Base-by-base conservation (phyloP, 345 rosid genomes). In the Boechera retrofracta region DNA sequence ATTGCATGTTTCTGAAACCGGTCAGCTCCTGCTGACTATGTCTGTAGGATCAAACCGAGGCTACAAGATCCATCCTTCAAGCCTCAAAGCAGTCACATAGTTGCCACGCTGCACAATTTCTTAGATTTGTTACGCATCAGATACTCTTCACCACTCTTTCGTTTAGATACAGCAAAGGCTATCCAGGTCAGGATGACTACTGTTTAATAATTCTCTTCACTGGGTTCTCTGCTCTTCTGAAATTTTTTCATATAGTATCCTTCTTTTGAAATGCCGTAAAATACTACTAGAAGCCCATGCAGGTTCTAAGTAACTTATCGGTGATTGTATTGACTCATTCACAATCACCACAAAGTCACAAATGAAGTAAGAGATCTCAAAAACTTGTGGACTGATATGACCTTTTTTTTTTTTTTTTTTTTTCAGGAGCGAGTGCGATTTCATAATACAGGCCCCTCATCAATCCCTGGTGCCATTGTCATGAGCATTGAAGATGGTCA, bases 81-180 rank as follows among this genome's bases (percentile, higher is more conserved):
- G 83, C 95, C 97, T 80, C 84, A 88, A 64, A 88, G 81, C 71
- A 64, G 80, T 59, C 94, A 89, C 80, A 90, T 94, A 72, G 83
- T 89, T 62, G 91, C 92, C 39, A 86, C 92, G 11, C 79, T 89
- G 55, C 85, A 89, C 63, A 92, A 87, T 80, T 94, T 92, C 80
- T 70, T 73, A 67, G 84, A 87, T 74, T 70, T 89, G 58, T 84
- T 94, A 69, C 80, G 83, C 41, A 90, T 94, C 45, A 88, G 97
- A 71, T 94, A 94, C 82, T 94, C 97, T 51, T 94, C 98, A 6
- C 95, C 91, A 0, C 97, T 92, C 81, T 90, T 94, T 78, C 91
- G 93, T 55, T 82, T 94, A 71, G 84, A 76, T 69, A 75, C 97
- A 64, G 90, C 92, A 54, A 86, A 87, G 73, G 87, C 88, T 58